phyloP scores from a whole-genome alignment of 768 basidiomycete species.

The Solioccasus polychromus region DNA sequence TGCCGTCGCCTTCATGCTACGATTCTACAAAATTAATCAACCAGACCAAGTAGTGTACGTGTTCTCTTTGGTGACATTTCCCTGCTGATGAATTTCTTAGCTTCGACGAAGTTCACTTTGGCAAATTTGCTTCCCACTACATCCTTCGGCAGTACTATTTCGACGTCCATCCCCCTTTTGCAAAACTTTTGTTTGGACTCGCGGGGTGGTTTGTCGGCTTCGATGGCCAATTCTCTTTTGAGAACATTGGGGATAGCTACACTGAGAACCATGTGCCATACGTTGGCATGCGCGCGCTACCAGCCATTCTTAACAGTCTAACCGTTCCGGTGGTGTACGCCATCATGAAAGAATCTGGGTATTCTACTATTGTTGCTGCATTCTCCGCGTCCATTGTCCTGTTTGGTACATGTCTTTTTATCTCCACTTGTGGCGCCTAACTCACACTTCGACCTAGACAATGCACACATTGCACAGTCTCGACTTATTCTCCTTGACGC shows the following conservation, averaged over 20 bases:
- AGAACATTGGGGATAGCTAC: conserved; percentile 94
- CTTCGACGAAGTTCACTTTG: conserved; percentile 98
- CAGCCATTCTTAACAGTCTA: conserved; percentile 86
- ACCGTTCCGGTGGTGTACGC: conserved; percentile 90
- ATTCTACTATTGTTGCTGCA: conserved; percentile 84
- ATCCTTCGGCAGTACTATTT: conserved; percentile 95
- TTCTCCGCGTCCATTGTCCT: conserved; percentile 85
- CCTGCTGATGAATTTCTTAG: conserved; percentile 37
- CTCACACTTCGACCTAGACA: conserved; percentile 56
- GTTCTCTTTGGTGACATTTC: neutral
- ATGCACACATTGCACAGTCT: conserved; percentile 94
- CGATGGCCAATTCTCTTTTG: conserved; percentile 91
- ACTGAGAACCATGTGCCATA: conserved; percentile 85
- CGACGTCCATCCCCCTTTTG: conserved; percentile 97
- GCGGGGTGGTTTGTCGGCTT: conserved; percentile 97
- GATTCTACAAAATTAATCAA: conserved; percentile 93
- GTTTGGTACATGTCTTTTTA: conserved; percentile 62
- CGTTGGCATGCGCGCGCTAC: conserved; percentile 88
- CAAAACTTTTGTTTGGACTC: conserved; percentile 91
- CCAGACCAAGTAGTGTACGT: conserved; percentile 94
- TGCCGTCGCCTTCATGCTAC: conserved; percentile 72
- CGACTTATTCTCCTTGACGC: conserved; percentile 96
- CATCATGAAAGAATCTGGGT: conserved; percentile 98
- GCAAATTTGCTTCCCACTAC: conserved; percentile 96
- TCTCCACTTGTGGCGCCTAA: neutral